Conservation (phyloP, 169 alveolate species). For the Toxoplasma gondii region DNA sequence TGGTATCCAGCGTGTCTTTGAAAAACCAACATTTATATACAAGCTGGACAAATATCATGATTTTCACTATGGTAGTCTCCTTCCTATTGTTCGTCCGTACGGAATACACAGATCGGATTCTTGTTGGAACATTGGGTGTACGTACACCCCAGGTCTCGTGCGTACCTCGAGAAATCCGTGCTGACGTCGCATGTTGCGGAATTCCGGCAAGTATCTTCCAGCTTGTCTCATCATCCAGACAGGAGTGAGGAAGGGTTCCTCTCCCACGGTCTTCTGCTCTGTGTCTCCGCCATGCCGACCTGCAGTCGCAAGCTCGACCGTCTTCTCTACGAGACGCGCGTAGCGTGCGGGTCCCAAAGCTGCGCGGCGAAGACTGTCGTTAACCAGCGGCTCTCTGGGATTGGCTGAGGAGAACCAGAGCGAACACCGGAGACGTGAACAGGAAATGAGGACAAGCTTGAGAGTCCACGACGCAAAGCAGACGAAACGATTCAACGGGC, state of each 20-base stretch:
- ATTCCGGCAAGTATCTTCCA: slow-evolving; percentile 87
- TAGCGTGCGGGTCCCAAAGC: slow-evolving; percentile 32
- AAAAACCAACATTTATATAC: too few relatives aligned
- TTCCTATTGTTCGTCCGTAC: too few relatives aligned
- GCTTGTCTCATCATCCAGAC: slow-evolving; percentile 90
- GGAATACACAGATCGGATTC: too few relatives aligned
- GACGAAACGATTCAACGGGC: too few relatives aligned
- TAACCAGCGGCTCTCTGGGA: not conserved
- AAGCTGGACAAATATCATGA: too few relatives aligned
- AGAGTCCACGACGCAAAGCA: too few relatives aligned
- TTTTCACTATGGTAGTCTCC: too few relatives aligned
- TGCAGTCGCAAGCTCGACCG: not conserved
- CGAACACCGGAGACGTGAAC: not conserved
- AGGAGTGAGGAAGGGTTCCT: slow-evolving; percentile 70
- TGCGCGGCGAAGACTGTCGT: slow-evolving; percentile 43
- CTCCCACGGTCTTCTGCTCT: not conserved
- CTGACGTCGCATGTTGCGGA: slow-evolving; percentile 70
- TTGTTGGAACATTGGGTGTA: too few relatives aligned
- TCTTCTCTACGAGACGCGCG: slow-evolving; percentile 19
- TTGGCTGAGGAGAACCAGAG: not conserved
- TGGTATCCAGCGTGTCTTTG: too few relatives aligned
- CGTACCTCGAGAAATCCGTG: slow-evolving; percentile 78
- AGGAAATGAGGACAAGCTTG: too few relatives aligned
- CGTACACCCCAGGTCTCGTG: not conserved
- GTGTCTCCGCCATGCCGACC: not conserved